Evolutionary conservation across 352 stramenopile species (phyloP).

Genomic region (Phytophthora multivora): DNA sequence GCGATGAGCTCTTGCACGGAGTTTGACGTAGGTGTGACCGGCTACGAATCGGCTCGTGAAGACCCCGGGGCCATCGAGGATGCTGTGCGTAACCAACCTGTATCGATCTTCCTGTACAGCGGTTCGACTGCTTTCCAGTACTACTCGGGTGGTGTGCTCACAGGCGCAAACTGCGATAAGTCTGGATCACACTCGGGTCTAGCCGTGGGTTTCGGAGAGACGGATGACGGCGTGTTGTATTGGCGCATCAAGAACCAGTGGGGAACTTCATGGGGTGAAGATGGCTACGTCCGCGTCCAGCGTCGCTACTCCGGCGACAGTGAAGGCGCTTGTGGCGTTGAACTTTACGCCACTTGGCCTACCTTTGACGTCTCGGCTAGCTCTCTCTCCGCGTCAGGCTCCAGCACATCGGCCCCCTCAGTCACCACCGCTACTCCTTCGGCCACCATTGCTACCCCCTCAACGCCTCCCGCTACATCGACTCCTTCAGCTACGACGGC

Average conservation of each 20-base stretch:
- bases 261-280: constrained; percentile 68
- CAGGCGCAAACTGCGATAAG: constrained; percentile 60
- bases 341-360: constrained; percentile 60
- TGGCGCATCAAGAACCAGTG: constrained; percentile 82
- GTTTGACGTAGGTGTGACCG: constrained; percentile 48
- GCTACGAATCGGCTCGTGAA: constrained; percentile 51
- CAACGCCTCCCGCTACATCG: constrained; percentile 3
- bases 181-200: constrained; percentile 60
- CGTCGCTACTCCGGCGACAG: constrained; percentile 47
- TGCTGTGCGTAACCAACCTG: constrained; percentile 46
- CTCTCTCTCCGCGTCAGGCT: neutral
- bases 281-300: constrained; percentile 70
- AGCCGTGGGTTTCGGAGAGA: constrained; percentile 61
- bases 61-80: constrained; percentile 49
- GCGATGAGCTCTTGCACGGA: constrained; percentile 43
- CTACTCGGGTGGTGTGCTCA: constrained; percentile 66
- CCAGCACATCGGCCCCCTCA: constrained; percentile 11
- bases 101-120: constrained; percentile 70
- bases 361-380: constrained; percentile 39
- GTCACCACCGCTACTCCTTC: constrained; percentile 19
- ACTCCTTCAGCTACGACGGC: constrained; percentile 4
- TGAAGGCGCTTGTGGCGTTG: constrained; percentile 65
- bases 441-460: constrained; percentile 1
- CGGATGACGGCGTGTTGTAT: constrained; percentile 49
- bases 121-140: constrained; percentile 67